Conservation (phyloP, 2,329 filamentous ascomycete species). For the Coniosporium tulheliwenetii region DNA sequence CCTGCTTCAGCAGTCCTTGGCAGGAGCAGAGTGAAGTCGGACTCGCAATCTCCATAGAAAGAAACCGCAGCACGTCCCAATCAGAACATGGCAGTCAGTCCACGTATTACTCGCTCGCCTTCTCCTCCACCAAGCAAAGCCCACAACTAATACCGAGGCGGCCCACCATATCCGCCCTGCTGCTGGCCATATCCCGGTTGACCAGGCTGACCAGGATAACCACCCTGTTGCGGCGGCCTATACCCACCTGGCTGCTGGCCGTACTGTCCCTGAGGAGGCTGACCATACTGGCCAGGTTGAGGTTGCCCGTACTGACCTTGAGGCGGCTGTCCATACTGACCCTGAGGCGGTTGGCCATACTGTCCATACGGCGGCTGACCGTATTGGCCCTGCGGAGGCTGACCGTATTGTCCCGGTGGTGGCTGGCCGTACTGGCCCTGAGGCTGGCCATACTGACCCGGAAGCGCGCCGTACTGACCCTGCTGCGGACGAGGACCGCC, state of each 20-base stretch:
- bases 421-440: constrained; percentile 3
- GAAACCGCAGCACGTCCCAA: no score
- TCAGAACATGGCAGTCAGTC: no score
- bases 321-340: constrained; percentile 14
- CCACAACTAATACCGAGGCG: constrained; percentile 5
- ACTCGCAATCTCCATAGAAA: no score
- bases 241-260: constrained; percentile 11
- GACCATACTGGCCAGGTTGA: constrained; percentile 4
- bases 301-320: constrained; percentile 3
- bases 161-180: constrained; percentile 11
- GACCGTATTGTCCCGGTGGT: constrained; percentile 4
- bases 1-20: no score
- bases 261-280: constrained; percentile 9
- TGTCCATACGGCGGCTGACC: constrained; percentile 14
- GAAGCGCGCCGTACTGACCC: constrained; percentile 3
- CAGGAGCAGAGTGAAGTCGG: no score
- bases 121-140: no score
- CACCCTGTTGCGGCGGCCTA: constrained; percentile 9
- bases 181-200: neutral
- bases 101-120: no score
- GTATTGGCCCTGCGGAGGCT: constrained; percentile 11
- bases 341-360: no score
- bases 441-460: constrained; percentile 14
- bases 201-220: constrained; percentile 6
- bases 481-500: constrained; percentile 16